Evolutionary conservation across 768 basidiomycete species (phyloP).

Genomic region (Tulasnella sp.): DNA sequence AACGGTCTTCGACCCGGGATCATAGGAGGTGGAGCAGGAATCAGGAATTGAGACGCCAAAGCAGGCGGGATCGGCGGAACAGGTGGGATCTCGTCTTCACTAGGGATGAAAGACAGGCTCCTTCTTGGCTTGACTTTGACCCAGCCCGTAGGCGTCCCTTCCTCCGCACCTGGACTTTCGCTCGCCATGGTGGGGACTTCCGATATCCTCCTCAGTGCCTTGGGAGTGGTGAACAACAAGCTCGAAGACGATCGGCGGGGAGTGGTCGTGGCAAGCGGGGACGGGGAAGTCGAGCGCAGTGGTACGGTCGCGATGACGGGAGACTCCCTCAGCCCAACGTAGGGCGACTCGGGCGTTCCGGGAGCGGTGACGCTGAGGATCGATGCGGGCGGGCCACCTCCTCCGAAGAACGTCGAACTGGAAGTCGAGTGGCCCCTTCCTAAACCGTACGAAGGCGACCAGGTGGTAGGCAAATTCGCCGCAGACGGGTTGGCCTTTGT

Average conservation of each 20-base stretch:
- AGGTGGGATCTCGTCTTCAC: neutral
- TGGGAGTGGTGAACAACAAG: neutral
- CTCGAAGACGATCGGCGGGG: neutral
- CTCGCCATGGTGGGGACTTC: conserved; percentile 46
- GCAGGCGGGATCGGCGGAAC: neutral
- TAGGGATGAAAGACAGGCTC: neutral
- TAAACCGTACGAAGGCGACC: neutral
- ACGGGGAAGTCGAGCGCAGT: neutral
- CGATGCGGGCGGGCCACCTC: neutral
- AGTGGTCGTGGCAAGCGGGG: neutral
- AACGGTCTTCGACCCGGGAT: neutral
- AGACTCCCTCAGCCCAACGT: neutral
- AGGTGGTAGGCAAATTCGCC: neutral
- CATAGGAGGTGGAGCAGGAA: neutral
- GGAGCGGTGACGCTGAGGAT: neutral
- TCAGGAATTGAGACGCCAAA: neutral
- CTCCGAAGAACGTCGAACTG: neutral
- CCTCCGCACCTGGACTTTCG: neutral
- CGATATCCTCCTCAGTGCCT: neutral
- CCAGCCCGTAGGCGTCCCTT: neutral
- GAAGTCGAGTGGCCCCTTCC: neutral
- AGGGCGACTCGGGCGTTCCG: neutral
- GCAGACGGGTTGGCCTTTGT: neutral
- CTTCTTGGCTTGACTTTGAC: neutral
- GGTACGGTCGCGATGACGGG: neutral